These are phyloP conservation scores for Eimeria necatrix DNA, from an alignment of 169 alveolate genomes.

Conservation along the genomic window DNA sequence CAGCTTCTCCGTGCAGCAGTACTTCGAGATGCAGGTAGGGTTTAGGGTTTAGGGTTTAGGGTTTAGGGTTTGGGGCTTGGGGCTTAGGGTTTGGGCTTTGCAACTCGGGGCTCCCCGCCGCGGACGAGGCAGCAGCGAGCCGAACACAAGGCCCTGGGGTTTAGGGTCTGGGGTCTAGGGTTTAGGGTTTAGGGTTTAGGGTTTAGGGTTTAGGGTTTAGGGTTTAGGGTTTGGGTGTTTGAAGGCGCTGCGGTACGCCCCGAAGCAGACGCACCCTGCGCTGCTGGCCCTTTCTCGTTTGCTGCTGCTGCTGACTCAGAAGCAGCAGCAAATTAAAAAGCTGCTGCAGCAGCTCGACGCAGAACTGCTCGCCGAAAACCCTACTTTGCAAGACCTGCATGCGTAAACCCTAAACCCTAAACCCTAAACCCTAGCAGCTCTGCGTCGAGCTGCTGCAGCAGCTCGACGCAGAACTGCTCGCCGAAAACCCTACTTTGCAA, in stretches of 20 bases:
- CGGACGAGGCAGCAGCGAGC: not conserved
- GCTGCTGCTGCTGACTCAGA: not conserved
- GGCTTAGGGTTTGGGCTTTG: too few species aligned
- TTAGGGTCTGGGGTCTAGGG: not conserved
- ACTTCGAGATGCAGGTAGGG: constrained; percentile 81
- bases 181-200: not conserved
- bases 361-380: constrained; percentile 26
- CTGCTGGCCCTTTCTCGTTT: constrained; percentile 18
- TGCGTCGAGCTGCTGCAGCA: constrained; percentile 26
- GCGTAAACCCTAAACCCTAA: constrained; percentile 52
- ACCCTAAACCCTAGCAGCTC: constrained; percentile 29
- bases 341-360: constrained; percentile 16
- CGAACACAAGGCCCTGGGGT: too few species aligned
- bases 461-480: not conserved
- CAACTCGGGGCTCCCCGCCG: not conserved
- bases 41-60: too few species aligned
- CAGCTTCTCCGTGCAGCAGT: constrained; percentile 67
- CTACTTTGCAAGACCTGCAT: constrained; percentile 59
- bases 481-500: constrained; percentile 67
- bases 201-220: constrained; percentile 31
- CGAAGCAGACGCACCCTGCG: constrained; percentile 57
- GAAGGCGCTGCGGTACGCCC: constrained; percentile 73
- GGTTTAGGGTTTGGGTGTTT: not conserved
- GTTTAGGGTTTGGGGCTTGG: too few species aligned
- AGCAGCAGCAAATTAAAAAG: not conserved